Percentiles rank a stretch among this genome's conserved stretches.
Conservation (phyloP, 768 basidiomycete species). For the Suillus tomentosus region DNA sequence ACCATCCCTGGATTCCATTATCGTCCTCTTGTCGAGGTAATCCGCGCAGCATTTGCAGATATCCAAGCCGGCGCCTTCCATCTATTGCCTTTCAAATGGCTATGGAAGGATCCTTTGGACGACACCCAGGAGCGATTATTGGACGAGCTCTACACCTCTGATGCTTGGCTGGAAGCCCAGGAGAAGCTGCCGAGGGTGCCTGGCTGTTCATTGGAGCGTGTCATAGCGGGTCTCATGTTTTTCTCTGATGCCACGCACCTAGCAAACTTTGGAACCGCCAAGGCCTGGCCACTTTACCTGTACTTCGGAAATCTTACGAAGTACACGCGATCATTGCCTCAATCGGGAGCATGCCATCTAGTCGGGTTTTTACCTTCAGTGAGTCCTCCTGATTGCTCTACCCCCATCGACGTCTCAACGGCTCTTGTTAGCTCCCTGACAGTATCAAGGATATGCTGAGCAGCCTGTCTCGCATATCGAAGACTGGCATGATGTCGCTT, state of each 20-base stretch:
- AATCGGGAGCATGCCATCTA: constrained; percentile 19
- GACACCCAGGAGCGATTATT: neutral
- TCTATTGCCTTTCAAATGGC: constrained; percentile 24
- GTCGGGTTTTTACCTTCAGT: constrained; percentile 9
- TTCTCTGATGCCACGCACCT: no score
- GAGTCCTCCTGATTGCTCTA: constrained; percentile 20
- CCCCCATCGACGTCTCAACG: no score
- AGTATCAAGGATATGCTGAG: neutral
- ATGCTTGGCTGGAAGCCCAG: no score
- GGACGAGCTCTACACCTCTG: no score
- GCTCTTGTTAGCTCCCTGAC: neutral
- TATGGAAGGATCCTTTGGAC: constrained; percentile 11
- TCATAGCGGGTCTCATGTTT: no score
- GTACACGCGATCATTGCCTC: constrained; percentile 16
- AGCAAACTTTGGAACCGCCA: no score
- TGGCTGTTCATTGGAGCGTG: no score
- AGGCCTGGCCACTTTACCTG: no score
- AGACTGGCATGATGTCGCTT: neutral
- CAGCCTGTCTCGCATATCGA: neutral
- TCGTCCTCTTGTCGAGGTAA: constrained; percentile 18
- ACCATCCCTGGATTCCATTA: constrained; percentile 18
- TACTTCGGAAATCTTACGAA: no score
- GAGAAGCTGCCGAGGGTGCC: no score
- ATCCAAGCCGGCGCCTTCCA: constrained; percentile 18
- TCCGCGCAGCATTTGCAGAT: constrained; percentile 16